These are phyloP conservation scores for Eruca vesicaria DNA, from an alignment of 441 rosid species.

Conservation along the genomic window DNA sequence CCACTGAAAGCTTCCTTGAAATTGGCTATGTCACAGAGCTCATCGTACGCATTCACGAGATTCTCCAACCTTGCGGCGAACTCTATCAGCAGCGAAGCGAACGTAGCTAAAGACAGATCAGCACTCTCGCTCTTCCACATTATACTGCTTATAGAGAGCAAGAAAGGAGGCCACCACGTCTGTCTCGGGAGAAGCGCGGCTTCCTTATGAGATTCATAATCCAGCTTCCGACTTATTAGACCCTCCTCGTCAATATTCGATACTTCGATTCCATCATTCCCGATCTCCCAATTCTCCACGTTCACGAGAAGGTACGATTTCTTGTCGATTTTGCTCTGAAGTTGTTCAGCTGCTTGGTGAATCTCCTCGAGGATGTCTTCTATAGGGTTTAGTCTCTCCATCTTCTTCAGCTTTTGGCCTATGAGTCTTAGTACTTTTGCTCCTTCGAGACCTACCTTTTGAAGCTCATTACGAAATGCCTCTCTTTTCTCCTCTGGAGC, in stretches of 20 bases:
- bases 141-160: slow-evolving; percentile 12
- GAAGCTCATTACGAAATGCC: slow-evolving; percentile 49
- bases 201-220: slow-evolving; percentile 52
- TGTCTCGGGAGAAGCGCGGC: slow-evolving; percentile 45
- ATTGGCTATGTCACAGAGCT: slow-evolving; percentile 56
- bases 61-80: slow-evolving; percentile 81
- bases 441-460: slow-evolving; percentile 49
- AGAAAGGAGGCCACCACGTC: slow-evolving; percentile 38
- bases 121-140: slow-evolving; percentile 68
- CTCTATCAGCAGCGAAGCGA: slow-evolving; percentile 71
- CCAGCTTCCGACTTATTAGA: slow-evolving; percentile 26
- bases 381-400: slow-evolving; percentile 50
- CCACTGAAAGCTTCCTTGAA: slow-evolving; percentile 42
- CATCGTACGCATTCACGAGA: slow-evolving; percentile 60
- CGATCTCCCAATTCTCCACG: slow-evolving; percentile 58
- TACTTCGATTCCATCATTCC: slow-evolving; percentile 25
- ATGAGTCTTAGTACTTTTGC: slow-evolving; percentile 55
- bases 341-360: slow-evolving; percentile 62
- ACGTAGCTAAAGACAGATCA: slow-evolving; percentile 73
- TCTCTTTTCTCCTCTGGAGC: slow-evolving; percentile 51
- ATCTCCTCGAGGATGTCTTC: slow-evolving; percentile 46
- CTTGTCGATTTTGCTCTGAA: slow-evolving; percentile 58
- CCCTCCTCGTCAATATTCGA: slow-evolving; percentile 19
- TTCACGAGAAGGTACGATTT: slow-evolving; percentile 58
- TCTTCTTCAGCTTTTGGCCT: slow-evolving; percentile 54